A percentile compares a stretch with the other conserved stretches of the same genome.
These are phyloP conservation scores for Dichotomocladium elegans DNA, from an alignment of 371 early-diverging fungal genomes.

Conservation along the genomic window DNA sequence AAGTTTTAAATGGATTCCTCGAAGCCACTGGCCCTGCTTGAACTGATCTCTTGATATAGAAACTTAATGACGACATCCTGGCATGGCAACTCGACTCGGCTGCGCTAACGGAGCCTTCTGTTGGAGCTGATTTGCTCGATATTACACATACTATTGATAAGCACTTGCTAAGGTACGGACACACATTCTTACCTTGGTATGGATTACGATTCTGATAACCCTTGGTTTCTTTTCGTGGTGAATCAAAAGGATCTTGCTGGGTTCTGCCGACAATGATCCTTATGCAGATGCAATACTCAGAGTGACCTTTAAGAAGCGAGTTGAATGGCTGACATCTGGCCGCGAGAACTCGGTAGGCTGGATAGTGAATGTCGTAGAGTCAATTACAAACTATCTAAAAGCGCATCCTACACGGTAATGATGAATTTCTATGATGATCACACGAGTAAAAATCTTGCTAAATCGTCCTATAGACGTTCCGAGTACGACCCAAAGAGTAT, in stretches of 20 bases:
- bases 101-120: not conserved
- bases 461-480: conserved; percentile 6
- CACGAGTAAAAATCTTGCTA: not conserved
- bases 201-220: too few species aligned
- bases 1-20: not conserved
- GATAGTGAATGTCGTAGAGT: conserved; percentile 3
- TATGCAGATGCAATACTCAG: not conserved
- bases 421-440: not conserved
- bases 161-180: not conserved
- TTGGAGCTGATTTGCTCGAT: not conserved
- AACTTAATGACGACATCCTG: conserved; percentile 2
- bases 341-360: conserved; percentile 2
- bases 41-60: not conserved
- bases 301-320: not conserved
- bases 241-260: not conserved
- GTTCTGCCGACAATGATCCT: not conserved
- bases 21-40: not conserved
- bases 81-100: not conserved
- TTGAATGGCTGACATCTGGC: not conserved
- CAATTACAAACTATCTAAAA: not conserved
- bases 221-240: not conserved
- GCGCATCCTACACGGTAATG: not conserved
- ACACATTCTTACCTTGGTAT: too few species aligned
- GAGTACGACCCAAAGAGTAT: conserved; percentile 10
- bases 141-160: not conserved